Evolutionary conservation across 768 basidiomycete species (phyloP).

Genomic region (Myochromella boudieri): DNA sequence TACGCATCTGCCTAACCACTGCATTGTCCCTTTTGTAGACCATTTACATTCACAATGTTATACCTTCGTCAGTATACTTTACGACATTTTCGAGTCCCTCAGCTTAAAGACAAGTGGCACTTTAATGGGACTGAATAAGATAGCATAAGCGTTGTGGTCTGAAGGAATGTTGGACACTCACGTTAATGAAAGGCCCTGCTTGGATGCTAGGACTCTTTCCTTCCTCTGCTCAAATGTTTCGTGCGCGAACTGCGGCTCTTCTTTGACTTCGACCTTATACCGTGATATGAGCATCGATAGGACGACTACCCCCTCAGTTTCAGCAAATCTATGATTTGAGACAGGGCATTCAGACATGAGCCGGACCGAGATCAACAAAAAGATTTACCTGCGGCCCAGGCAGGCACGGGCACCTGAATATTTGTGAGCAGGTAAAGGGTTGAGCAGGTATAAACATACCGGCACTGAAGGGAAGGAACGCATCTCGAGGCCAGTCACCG

Average conservation of each 20-base stretch:
- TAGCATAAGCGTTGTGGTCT: neutral
- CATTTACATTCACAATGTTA: too few species aligned
- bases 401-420: constrained; percentile 46
- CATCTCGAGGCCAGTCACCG: constrained; percentile 52
- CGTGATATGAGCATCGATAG: constrained; percentile 45
- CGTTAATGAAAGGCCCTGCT: constrained; percentile 43
- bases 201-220: constrained; percentile 36
- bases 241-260: constrained; percentile 46
- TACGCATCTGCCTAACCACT: too few species aligned
- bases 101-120: constrained; percentile 34
- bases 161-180: constrained; percentile 24
- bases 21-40: too few species aligned
- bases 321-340: constrained; percentile 38
- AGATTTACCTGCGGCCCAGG: constrained; percentile 38
- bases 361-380: too few species aligned
- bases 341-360: too few species aligned
- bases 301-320: constrained; percentile 50
- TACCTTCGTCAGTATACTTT: too few species aligned
- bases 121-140: constrained; percentile 24
- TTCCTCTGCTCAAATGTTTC: constrained; percentile 49
- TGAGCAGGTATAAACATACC: constrained; percentile 26
- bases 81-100: constrained; percentile 16
- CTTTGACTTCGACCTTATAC: constrained; percentile 48
- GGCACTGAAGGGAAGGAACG: constrained; percentile 51
- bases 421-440: neutral